Conservation (phyloP, 2,329 filamentous ascomycete species). For the Cadophora luteo-olivacea region DNA sequence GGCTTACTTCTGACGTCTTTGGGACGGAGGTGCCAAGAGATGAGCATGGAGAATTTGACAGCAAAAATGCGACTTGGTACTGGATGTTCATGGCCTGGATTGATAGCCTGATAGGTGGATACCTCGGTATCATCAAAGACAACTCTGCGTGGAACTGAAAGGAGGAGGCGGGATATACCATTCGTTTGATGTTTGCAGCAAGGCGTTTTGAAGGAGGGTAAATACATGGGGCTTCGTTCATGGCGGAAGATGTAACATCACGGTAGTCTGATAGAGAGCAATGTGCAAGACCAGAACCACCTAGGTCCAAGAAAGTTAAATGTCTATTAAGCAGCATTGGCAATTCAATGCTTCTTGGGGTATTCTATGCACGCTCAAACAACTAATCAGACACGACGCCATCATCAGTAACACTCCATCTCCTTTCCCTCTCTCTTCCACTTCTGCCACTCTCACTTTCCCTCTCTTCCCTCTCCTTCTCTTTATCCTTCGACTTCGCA, state of each 20-base stretch:
- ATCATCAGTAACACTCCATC: slow-evolving; percentile 44
- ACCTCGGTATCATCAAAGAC: slow-evolving; percentile 48
- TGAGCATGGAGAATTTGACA: slow-evolving; percentile 80
- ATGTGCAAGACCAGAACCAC: not conserved
- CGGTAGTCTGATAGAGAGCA: not conserved
- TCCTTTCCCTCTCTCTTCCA: slow-evolving; percentile 33
- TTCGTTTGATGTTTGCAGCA: slow-evolving; percentile 24
- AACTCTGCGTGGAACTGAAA: slow-evolving; percentile 37
- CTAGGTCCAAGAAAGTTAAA: slow-evolving; percentile 1
- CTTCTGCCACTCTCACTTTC: slow-evolving; percentile 13
- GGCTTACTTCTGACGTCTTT: slow-evolving; percentile 75
- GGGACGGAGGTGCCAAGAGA: slow-evolving; percentile 76
- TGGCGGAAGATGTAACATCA: slow-evolving; percentile 3
- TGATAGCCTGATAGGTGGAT: slow-evolving; percentile 63
- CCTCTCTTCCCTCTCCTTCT: slow-evolving; percentile 20
- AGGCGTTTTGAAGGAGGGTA: slow-evolving; percentile 23
- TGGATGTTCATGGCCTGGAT: slow-evolving; percentile 70
- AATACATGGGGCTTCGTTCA: not conserved
- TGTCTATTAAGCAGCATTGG: not conserved
- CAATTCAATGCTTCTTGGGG: slow-evolving; percentile 18
- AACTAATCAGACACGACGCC: slow-evolving; percentile 34
- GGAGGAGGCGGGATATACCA: slow-evolving; percentile 25
- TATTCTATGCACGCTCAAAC: slow-evolving; percentile 25
- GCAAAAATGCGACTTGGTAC: slow-evolving; percentile 69
- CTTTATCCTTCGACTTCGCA: slow-evolving; percentile 27